Evolutionary conservation across 352 stramenopile species (phyloP), one percentile per base, ranked within the genome.

Genomic region (Aphanomyces stellatus): DNA sequence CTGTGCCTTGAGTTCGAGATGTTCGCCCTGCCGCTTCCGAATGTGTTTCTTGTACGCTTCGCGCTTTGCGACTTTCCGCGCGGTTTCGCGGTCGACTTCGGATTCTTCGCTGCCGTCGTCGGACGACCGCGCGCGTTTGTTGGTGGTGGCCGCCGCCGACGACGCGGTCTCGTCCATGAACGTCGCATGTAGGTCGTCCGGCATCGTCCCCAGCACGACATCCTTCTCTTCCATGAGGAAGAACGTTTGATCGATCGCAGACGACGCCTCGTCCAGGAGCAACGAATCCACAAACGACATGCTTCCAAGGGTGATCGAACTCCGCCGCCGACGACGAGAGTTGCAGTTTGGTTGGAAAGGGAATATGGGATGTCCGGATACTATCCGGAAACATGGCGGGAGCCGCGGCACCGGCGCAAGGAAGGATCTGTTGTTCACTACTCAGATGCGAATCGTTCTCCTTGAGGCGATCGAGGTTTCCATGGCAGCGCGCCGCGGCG

Each of bases 21-120:
- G 60, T 17, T 67, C 60, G 49, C 48, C 35, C 60, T 67, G 60
- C 8, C 60, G 60, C 34, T 67, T 67, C 10, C 60, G 60, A 46
- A 67, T 67, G 35, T 67, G 60, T 48, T 67, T 67, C 60, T 67
- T 67, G 60, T 67, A 67, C 4, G 60, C 60, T 28, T 67, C 60
- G 7, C 60, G 60, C 49, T 67, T 67, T 8, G 60, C 60, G 22
- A 25, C n/a, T 51, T 67, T 67, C 6, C 60, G 30, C 11, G 60
- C 60, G 17, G 43, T 41, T n/a, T 67, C 60, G 24, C 48, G 48
- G 24, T 67, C 60, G 34, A 22, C 6, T 51, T 65, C 57, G 24
- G 22, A 17, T 22, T 7, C 42, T 43, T 17, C 37, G 19, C 42
- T 22, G 25, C 19, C 13, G 13, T 15, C 30, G 27, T 57, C 30